These are phyloP conservation scores for Eucalyptus caleyi DNA, from an alignment of 345 rosid genomes.

Conservation along the genomic window DNA sequence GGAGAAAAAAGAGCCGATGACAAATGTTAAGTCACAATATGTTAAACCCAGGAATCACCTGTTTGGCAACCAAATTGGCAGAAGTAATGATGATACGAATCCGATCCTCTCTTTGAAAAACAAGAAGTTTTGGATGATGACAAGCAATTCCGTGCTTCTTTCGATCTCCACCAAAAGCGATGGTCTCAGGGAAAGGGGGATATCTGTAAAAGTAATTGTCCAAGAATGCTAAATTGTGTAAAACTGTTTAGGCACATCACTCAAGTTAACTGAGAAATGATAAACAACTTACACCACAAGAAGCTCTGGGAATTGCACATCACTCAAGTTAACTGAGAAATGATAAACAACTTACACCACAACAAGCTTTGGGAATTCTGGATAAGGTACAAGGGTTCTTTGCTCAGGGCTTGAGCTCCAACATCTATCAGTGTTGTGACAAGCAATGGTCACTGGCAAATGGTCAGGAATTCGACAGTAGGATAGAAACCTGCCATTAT, in stretches of 20 bases:
- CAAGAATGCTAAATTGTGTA: neutral
- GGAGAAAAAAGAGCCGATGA: neutral
- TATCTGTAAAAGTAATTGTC: constrained; percentile 29
- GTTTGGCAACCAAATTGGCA: constrained; percentile 77
- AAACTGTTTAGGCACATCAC: neutral
- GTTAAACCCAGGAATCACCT: constrained; percentile 29
- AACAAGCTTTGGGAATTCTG: constrained; percentile 58
- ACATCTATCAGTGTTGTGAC: constrained; percentile 67
- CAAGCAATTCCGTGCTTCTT: constrained; percentile 84
- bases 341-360: constrained; percentile 44
- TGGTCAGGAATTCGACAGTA: constrained; percentile 58
- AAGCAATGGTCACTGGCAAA: constrained; percentile 81
- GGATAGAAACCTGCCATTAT: constrained; percentile 50
- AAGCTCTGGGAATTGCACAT: constrained; percentile 46
- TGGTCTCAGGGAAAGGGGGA: constrained; percentile 74
- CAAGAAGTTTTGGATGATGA: constrained; percentile 86
- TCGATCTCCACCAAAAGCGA: constrained; percentile 80
- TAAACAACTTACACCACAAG: constrained; percentile 48
- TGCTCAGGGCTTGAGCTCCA: constrained; percentile 65
- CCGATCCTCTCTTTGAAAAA: constrained; percentile 69
- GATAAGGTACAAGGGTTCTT: constrained; percentile 46
- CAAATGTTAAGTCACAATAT: neutral
- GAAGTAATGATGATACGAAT: constrained; percentile 70
- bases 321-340: neutral
- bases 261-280: neutral